These are phyloP conservation scores for Botrytis cinerea DNA, from an alignment of 2,329 filamentous ascomycete species.

Conservation along the genomic window DNA sequence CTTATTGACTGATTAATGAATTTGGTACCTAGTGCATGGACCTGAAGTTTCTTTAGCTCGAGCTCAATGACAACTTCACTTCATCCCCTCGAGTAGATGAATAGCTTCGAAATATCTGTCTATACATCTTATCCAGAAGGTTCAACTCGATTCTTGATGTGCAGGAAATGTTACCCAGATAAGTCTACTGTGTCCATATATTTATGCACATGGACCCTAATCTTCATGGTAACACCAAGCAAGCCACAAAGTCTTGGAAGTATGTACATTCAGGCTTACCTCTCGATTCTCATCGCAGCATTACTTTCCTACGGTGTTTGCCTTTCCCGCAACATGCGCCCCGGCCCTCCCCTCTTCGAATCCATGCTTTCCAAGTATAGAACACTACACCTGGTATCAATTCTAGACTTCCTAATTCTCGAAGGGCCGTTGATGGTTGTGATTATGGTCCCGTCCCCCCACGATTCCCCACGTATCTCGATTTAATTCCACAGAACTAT, in stretches of 20 bases:
- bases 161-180: not conserved
- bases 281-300: not conserved
- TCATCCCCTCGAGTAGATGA: too few relatives aligned
- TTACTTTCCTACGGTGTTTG: not conserved
- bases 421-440: not conserved
- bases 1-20: not conserved
- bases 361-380: not conserved
- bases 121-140: not conserved
- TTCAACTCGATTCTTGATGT: not conserved
- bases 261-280: not conserved
- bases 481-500: not conserved
- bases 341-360: not conserved
- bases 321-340: conserved; percentile 17
- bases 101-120: not conserved
- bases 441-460: not conserved
- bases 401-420: conserved; percentile 3
- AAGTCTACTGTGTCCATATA: not conserved
- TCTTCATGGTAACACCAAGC: not conserved
- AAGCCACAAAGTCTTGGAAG: conserved; percentile 9
- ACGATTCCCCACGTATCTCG: conserved; percentile 15
- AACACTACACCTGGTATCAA: not conserved
- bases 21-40: not conserved
- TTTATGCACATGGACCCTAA: not conserved
- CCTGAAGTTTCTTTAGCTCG: not conserved
- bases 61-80: conserved; percentile 4